Evolutionary conservation across 2,329 filamentous ascomycete genomes (phyloP), one percentile per base, ranked within the genome.

Genomic region (Talaromyces sp.): DNA sequence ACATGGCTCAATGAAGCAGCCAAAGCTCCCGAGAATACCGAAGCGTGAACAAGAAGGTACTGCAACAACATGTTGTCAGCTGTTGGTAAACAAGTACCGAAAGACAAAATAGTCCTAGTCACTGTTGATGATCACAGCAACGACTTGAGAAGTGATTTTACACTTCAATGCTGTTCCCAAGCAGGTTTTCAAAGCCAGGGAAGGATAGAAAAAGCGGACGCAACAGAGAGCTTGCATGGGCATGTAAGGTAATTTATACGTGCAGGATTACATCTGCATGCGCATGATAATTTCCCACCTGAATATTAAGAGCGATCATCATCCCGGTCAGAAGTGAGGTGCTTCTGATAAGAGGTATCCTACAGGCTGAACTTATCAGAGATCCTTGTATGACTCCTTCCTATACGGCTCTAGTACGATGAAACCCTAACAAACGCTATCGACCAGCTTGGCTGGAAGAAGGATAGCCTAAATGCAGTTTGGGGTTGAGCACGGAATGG

Each of bases 311-410:
- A 27, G 19, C 56, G 35, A 58, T 43, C 43, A 49, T 49, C 43
- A 61, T 45, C 58, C 49, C 22, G 5, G 43, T 22, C 39, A 19
- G 11, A 37, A 47, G 43, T 61, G 22, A 59, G 58, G 41, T 61
- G 43, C 41, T 61, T 31, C 19, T 61, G 41, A 61, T 50, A 37
- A 61, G 37, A 11, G 39, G 13, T 15, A 61, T 61, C 17, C 25
- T 17, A 15, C 11, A 39, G 59, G 15, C 9, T 19, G n/a, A 56
- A 56, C 52, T 37, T 37, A 37, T 56, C 31, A 35, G 31, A 22
- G 50, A 35, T 56, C 50, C 8, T 22, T 73, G 70, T 67, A 73
- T 7, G 77, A 81, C 1, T 77, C 81, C 0, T 77, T 72, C 2
- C 50, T 56, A 35, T 56, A 56, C 31, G 50, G 50, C n/a, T 56